Base-by-base conservation (phyloP, 2,329 filamentous ascomycete species). In the Fusarium papillatum region DNA sequence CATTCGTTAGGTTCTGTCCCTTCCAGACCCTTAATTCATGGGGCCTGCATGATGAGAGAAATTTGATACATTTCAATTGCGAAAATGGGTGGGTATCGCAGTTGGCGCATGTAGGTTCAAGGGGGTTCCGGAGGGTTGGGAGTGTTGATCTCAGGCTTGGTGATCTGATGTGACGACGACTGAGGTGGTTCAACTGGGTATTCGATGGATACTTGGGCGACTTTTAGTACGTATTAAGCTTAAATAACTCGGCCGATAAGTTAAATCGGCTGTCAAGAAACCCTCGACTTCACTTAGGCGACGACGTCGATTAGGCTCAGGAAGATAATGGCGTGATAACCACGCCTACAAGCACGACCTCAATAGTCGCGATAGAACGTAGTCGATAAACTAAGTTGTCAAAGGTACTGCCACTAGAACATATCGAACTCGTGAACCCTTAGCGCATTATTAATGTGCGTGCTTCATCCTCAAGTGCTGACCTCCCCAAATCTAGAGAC, bases 1-100 rank as follows among this genome's bases (percentile, higher is more conserved):
- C 60, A 76, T 76, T 76, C 62, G 73, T 29, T 29, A 34, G 57
- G 73, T 69, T 64, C 65, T 46, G 69, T 61, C n/a, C 43, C 46
- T n/a, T 38, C 17, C 22, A 14, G 34, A 9, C 50, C 31, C 17
- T 34, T 55, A 17, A 65, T 64, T 36, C 48, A 60, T 39, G 70
- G 70, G 64, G 14, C 68, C 46, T 73, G 24, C 64, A 10, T n/a
- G 14, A 11, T 16, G 55, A 48, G 46, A 74, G 66, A 74, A 76
- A 74, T 74, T 63, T 38, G 64, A 62, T 65, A 36, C n/a, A 76
- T 69, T 57, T 16, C 19, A 34, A 50, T 64, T 60, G 36, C 14
- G 4, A 17, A 50, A 16, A 22, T 13, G 5, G n/a, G 22, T 48
- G 48, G 17, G 22, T 53, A n/a, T 60, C 34, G 22, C 8, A 19